Base-by-base conservation (phyloP, 192 early-diverging fungal species). In the Funneliformis mosseae region DNA sequence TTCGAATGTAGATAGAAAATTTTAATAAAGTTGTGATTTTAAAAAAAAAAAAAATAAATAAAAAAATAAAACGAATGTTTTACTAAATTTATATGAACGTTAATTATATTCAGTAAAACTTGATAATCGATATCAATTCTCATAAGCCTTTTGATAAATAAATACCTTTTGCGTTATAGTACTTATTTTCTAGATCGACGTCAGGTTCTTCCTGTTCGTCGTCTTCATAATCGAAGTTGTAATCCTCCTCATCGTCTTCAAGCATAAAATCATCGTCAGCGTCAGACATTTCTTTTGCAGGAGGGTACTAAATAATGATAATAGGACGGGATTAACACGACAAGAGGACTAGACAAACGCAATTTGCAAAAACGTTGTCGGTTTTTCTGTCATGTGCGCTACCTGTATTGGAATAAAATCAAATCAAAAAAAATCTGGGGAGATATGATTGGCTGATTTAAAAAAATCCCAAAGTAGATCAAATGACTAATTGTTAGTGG, bases 171-270 rank as follows among this genome's bases (percentile, higher is more conserved):
- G 96, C 96, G 72, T 89, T 92, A 83, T 97, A 96, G 83, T 97
- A 97, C 76, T 90, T 93, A 83, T 97, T 96, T 80, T 97, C 96
- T 43, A 97, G 81, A 72, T 92, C 92, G 14, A 94, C 92, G 80
- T 94, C 92, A 5, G 91, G 91, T 78, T 95, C 94, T 71, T 95
- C 94, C 50, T 90, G 90, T 61, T 95, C 94, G 60, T 94, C 92
- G 78, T 93, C 93, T 79, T 93, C 92, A 86, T 96, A 95, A 85
- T 97, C 94, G 83, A 95, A 97, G 82, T 95, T 95, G 73, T 94
- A 96, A 27, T 95, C 93, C 85, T 95, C 92, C 38, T 91, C 87
- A 45, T 91, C 90, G 70, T 89, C 88, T 68, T 89, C 88, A 74
- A 91, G 85, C 87, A 91, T 89, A 85, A 89, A 89, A 78, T 89